Evolutionary conservation across 352 stramenopile species (phyloP).

Genomic region (Globisporangium iwayamae): DNA sequence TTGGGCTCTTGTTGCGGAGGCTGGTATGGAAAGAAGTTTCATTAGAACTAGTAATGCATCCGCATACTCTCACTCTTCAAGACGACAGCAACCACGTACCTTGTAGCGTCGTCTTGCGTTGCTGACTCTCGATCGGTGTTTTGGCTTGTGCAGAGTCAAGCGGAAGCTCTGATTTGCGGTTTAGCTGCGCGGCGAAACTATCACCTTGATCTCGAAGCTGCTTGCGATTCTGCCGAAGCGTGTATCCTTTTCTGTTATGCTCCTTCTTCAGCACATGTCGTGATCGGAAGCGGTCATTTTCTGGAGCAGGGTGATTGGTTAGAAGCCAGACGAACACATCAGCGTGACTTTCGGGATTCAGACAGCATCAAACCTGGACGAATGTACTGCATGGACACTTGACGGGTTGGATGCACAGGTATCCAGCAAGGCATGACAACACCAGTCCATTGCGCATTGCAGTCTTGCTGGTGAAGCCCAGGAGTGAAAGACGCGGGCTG

Average conservation of each 20-base stretch:
- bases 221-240: conserved; percentile 53
- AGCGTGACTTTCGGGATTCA: not conserved
- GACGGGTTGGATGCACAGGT: not conserved
- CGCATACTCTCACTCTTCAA: not conserved
- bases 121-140: not conserved
- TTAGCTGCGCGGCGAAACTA: not conserved
- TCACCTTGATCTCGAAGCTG: conserved; percentile 28
- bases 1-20: not conserved
- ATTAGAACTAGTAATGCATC: not conserved
- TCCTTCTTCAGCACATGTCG: conserved; percentile 33
- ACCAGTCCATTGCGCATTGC: not conserved
- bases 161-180: not conserved
- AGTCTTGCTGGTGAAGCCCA: not conserved
- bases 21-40: not conserved
- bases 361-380: not conserved
- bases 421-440: conserved; percentile 1
- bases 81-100: not conserved
- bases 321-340: not conserved
- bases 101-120: not conserved
- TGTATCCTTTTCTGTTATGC: conserved; percentile 74
- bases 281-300: not conserved
- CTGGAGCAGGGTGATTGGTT: conserved; percentile 1
- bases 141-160: not conserved
- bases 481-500: not conserved
- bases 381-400: not conserved